Conservation (phyloP, 2,329 filamentous ascomycete genomes). For the Diaporthe sp. region DNA sequence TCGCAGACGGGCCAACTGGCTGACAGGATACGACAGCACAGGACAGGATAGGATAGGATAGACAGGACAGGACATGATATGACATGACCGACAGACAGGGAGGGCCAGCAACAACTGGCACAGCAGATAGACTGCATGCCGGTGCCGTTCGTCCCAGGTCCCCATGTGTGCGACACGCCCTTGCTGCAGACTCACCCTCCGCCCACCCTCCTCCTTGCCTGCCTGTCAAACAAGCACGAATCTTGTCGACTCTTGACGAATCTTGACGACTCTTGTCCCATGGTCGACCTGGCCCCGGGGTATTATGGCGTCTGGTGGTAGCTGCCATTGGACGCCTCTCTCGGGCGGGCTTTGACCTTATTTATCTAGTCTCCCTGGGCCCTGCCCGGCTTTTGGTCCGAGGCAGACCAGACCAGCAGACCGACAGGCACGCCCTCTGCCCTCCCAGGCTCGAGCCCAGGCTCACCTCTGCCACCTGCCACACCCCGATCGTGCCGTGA, state of each 20-base stretch:
- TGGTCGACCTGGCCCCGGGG: background rate
- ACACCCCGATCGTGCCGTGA: conserved; percentile 21
- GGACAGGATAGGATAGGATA: background rate
- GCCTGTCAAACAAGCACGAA: conserved; percentile 4
- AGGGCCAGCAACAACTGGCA: background rate
- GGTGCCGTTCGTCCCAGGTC: conserved; percentile 23
- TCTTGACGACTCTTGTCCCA: background rate
- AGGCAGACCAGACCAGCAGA: conserved; percentile 9
- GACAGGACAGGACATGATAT: background rate
- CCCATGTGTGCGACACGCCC: background rate
- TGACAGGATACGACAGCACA: background rate
- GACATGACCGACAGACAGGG: background rate
- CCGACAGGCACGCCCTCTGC: background rate
- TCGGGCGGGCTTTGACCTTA: conserved; percentile 27
- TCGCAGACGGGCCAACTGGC: background rate
- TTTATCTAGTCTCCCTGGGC: conserved; percentile 19
- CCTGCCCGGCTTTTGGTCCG: conserved; percentile 17
- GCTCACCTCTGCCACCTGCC: conserved; percentile 22
- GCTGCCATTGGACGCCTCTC: conserved; percentile 27
- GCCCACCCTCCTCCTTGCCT: background rate
- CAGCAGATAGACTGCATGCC: background rate
- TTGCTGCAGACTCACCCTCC: conserved; percentile 5
- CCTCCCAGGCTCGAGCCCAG: conserved; percentile 10
- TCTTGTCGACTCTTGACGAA: background rate
- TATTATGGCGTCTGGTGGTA: conserved; percentile 11